Conservation (phyloP, 2,329 filamentous ascomycete species). For the Pseudogymnoascus sp. region DNA sequence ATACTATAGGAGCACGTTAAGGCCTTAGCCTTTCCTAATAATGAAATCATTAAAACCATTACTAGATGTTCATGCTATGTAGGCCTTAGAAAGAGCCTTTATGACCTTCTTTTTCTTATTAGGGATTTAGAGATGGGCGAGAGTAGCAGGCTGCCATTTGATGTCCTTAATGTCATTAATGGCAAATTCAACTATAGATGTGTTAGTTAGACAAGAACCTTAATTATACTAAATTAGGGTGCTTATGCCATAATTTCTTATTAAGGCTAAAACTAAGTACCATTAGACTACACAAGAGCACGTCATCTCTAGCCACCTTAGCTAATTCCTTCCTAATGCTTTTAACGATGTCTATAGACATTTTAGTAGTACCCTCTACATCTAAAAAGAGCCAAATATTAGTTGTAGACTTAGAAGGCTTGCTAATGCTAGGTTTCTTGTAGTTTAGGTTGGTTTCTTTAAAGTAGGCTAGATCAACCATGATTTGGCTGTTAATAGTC, state of each 20-base stretch:
- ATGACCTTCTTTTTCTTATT: constrained; percentile 19
- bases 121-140: constrained; percentile 20
- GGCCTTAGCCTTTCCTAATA: background rate
- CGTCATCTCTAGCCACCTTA: constrained; percentile 17
- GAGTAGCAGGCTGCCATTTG: constrained; percentile 20
- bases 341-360: constrained; percentile 9
- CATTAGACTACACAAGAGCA: constrained; percentile 20
- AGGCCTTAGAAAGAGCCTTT: background rate
- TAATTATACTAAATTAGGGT: background rate
- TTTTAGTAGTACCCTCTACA: background rate
- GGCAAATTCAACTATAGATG: constrained; percentile 18
- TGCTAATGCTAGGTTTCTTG: constrained; percentile 13
- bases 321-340: constrained; percentile 11
- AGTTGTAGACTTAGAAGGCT: background rate
- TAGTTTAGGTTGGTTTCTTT: constrained; percentile 24
- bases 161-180: constrained; percentile 20
- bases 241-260: constrained; percentile 20
- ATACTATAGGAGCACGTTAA: background rate
- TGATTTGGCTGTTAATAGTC: constrained; percentile 23
- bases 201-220: background rate
- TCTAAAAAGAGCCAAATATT: background rate
- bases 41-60: background rate
- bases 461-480: constrained; percentile 25
- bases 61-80: background rate
- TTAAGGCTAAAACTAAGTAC: constrained; percentile 19